Base-by-base conservation (phyloP, 140 eudicot species). In the Bidens hawaiensis region DNA sequence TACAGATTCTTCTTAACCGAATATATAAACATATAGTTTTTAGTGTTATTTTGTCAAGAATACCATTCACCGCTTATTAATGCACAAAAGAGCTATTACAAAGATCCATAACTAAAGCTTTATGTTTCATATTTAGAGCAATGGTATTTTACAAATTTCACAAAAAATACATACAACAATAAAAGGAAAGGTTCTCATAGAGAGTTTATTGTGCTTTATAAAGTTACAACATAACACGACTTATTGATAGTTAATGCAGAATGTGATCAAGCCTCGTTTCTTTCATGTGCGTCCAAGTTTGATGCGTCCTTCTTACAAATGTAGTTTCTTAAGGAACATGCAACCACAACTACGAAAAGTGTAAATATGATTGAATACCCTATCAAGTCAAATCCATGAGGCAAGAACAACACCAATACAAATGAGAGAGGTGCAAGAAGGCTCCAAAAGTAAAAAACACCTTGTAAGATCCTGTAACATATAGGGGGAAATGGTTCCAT, bases 341-440 rank as follows among this genome's bases (percentile, higher is more conserved):
- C 18, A 38, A 65, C 31, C 8, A 50, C n/a, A 24, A 22, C 30
- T 34, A 65, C 4, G 28, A 65, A 65, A 9, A 65, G 40, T 33
- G 36, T 23, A 34, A 38, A 10, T 34, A 50, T 7, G 25, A 16
- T 8, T 5, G 15, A 34, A 24, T 65, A 65, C 0, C 62, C 62
- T 4, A 65, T 33, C 27, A 59, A 50, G 14, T 33, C 16, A 6
- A 51, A 19, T 6, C 36, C 16, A 4, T 0, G 27, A 22, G 71
- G 71, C 24, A 65, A 7, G 41, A 34, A 59, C 51, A 66, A 51
- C 40, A 66, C 40, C 17, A 36, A 21, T 41, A 66, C 18, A 51
- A 66, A 33, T 3, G 71, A 66, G 41, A 66, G 62, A 16, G 62
- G 71, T 34, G 71, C 71, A 22, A 66, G 62, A 13, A 66, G 43